These are phyloP conservation scores for Pugionium dolabratum DNA, from an alignment of 345 rosid species.

Conservation along the genomic window DNA sequence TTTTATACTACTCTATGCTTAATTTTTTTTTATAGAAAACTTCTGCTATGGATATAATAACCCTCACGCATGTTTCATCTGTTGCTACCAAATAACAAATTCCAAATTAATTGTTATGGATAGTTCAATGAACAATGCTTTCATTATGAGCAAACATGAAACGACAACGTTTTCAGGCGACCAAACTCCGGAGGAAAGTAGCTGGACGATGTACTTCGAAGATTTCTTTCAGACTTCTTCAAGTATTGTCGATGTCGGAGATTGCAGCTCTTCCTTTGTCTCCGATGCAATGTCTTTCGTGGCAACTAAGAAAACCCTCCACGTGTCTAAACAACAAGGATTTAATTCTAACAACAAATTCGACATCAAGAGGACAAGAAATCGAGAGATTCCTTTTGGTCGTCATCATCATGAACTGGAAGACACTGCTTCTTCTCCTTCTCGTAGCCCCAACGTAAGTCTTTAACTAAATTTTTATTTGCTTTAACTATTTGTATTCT, in stretches of 20 bases:
- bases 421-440: constrained; percentile 41
- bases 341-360: neutral
- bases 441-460: constrained; percentile 36
- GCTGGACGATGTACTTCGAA: constrained; percentile 44
- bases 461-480: no score
- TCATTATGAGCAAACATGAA: constrained; percentile 17
- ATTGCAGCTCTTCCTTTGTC: constrained; percentile 14
- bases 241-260: constrained; percentile 27
- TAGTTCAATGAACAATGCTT: neutral
- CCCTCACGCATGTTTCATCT: constrained; percentile 31
- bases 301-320: constrained; percentile 12
- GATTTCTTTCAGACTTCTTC: constrained; percentile 35
- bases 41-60: constrained; percentile 25
- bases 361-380: constrained; percentile 21
- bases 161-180: constrained; percentile 10
- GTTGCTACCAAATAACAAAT: constrained; percentile 26
- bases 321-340: constrained; percentile 20
- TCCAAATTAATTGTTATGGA: constrained; percentile 23
- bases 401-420: constrained; percentile 36
- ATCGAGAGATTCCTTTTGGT: constrained; percentile 37
- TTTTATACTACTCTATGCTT: neutral
- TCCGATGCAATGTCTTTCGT: constrained; percentile 40
- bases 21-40: constrained; percentile 5
- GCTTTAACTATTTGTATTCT: no score
- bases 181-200: constrained; percentile 39